Percentiles rank a stretch among this genome's conserved stretches.
phyloP scores from a whole-genome alignment of 768 basidiomycete species.

The Leccinum incarnatum region DNA sequence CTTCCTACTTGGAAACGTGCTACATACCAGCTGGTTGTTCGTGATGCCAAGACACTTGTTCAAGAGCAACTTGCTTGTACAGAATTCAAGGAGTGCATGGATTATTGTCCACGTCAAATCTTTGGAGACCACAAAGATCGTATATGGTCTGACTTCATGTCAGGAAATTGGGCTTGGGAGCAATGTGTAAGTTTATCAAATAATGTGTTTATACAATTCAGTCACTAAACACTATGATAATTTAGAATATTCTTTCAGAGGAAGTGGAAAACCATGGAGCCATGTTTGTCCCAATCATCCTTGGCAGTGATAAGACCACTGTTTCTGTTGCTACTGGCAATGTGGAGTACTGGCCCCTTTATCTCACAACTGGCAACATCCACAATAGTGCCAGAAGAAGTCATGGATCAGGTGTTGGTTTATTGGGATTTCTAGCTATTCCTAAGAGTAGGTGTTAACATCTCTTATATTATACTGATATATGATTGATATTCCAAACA shows the following conservation, averaged over 20 bases:
- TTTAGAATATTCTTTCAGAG: neutral
- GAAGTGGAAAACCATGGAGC: neutral
- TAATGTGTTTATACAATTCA: neutral
- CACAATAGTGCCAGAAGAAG: neutral
- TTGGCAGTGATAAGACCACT: neutral
- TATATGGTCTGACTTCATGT: neutral
- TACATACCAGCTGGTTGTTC: neutral
- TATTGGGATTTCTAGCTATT: neutral
- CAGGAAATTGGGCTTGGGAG: neutral
- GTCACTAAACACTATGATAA: too few relatives aligned
- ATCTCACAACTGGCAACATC: neutral
- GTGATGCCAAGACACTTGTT: neutral
- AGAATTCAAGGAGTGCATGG: neutral
- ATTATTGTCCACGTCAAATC: neutral
- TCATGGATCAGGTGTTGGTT: neutral
- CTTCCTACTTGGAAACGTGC: neutral
- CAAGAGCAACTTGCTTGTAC: neutral
- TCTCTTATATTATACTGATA: too few relatives aligned
- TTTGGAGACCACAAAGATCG: neutral
- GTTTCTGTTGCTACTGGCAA: neutral
- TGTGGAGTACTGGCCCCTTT: neutral
- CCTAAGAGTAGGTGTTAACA: neutral
- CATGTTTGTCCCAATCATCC: neutral
- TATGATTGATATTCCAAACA: too few relatives aligned
- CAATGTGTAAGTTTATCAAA: neutral